Percentiles rank a stretch among this genome's conserved stretches.
Conservation (phyloP, 192 early-diverging fungal species). For the Rhizoclosmatium globosum region DNA sequence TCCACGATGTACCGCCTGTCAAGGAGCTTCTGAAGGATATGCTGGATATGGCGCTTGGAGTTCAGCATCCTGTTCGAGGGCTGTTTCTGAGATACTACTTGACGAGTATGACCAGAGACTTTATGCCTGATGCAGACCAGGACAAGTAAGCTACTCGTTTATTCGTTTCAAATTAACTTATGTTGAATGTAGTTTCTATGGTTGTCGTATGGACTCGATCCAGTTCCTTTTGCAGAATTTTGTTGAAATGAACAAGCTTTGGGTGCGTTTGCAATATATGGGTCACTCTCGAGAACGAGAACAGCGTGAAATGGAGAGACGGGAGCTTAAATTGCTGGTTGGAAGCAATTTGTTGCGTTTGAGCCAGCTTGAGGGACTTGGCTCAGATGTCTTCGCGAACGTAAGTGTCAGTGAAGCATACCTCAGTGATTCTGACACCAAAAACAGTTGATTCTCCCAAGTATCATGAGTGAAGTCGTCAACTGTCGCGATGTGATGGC, state of each 20-base stretch:
- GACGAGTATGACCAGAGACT: constrained; percentile 93
- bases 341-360: constrained; percentile 95
- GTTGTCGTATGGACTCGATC: constrained; percentile 91
- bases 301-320: constrained; percentile 94
- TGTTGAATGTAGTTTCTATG: constrained; percentile 67
- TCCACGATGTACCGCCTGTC: constrained; percentile 80
- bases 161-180: constrained; percentile 1
- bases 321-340: constrained; percentile 94
- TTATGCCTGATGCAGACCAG: constrained; percentile 78
- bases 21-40: constrained; percentile 98
- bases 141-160: constrained; percentile 45
- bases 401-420: constrained; percentile 41
- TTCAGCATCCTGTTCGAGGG: constrained; percentile 98
- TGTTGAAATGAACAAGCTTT: constrained; percentile 99
- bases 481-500: constrained; percentile 97
- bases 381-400: constrained; percentile 81
- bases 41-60: constrained; percentile 98
- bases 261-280: constrained; percentile 98
- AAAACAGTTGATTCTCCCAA: constrained; percentile 80
- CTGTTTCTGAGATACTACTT: constrained; percentile 97
- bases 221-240: constrained; percentile 97
- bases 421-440: not conserved
- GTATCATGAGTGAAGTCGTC: constrained; percentile 94
- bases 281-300: constrained; percentile 93
- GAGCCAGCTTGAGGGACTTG: constrained; percentile 89